Conservation (phyloP, 2,329 filamentous ascomycete genomes). For the Dactylonectria estremocensis region DNA sequence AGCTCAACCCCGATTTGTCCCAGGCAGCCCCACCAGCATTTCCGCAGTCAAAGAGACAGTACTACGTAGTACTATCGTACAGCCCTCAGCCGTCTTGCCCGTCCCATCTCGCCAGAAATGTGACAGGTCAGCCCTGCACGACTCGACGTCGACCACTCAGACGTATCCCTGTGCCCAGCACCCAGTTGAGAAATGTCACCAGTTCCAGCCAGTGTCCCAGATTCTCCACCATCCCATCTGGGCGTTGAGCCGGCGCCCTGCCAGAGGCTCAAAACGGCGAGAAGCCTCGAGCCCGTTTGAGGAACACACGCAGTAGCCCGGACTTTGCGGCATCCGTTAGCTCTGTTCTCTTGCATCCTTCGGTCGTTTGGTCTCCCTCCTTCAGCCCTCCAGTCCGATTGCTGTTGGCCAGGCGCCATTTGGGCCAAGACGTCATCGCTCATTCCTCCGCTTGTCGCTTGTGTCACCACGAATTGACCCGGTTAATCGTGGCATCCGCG, state of each 20-base stretch:
- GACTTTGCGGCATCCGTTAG: background rate
- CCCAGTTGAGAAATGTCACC: conserved; percentile 16
- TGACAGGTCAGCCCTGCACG: conserved; percentile 25
- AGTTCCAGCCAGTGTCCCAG: background rate
- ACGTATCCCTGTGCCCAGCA: background rate
- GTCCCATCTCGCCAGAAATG: conserved; percentile 14
- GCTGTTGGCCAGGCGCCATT: too few species aligned
- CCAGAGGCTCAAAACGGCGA: conserved; percentile 24
- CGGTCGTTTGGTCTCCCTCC: background rate
- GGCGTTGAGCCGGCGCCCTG: conserved; percentile 17
- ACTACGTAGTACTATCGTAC: background rate
- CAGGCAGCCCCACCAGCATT: too few species aligned
- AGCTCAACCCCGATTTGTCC: too few species aligned
- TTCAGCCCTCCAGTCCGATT: background rate
- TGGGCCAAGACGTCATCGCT: background rate
- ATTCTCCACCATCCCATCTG: too few species aligned
- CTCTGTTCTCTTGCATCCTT: background rate
- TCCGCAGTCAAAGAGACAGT: too few species aligned
- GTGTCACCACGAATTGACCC: background rate
- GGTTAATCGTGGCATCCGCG: background rate
- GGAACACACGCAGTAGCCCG: too few species aligned
- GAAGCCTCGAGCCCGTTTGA: background rate
- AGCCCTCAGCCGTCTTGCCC: background rate
- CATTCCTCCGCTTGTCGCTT: background rate
- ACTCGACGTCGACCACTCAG: background rate